Conservation (phyloP, 805 yeast genomes). For the Torulaspora gathmanii region DNA sequence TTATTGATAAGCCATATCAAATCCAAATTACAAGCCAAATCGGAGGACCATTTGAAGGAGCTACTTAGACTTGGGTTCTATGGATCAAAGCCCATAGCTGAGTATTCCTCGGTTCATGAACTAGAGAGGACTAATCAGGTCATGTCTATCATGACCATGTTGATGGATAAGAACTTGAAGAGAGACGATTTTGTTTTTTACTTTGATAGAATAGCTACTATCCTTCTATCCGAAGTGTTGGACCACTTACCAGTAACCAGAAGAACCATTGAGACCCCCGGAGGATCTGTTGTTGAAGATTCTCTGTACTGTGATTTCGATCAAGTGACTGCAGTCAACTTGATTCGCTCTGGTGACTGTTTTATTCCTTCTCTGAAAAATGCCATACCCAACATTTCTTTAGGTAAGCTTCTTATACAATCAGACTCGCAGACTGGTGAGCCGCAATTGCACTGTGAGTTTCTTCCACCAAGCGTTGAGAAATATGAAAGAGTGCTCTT, state of each 20-base stretch:
- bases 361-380: constrained; percentile 74
- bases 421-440: constrained; percentile 88
- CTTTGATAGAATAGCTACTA: constrained; percentile 75
- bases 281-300: constrained; percentile 29
- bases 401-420: constrained; percentile 84
- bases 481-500: constrained; percentile 48
- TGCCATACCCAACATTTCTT: constrained; percentile 68
- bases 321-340: constrained; percentile 64
- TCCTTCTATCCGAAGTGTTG: constrained; percentile 63
- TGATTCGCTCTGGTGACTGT: constrained; percentile 90
- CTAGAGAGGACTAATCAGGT: constrained; percentile 57
- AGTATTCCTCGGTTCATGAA: constrained; percentile 26
- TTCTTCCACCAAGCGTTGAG: constrained; percentile 48
- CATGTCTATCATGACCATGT: constrained; percentile 63
- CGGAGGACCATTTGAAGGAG: constrained; percentile 60
- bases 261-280: constrained; percentile 42
- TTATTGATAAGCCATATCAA: constrained; percentile 75
- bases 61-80: constrained; percentile 45
- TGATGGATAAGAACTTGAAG: constrained; percentile 50
- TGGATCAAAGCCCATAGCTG: constrained; percentile 13
- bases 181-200: constrained; percentile 81
- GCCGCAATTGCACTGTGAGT: constrained; percentile 83
- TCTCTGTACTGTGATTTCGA: constrained; percentile 36
- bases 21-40: constrained; percentile 62
- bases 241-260: constrained; percentile 43